phyloP scores from a whole-genome alignment of 2,329 filamentous ascomycete genomes.

The Cryphonectria japonica region DNA sequence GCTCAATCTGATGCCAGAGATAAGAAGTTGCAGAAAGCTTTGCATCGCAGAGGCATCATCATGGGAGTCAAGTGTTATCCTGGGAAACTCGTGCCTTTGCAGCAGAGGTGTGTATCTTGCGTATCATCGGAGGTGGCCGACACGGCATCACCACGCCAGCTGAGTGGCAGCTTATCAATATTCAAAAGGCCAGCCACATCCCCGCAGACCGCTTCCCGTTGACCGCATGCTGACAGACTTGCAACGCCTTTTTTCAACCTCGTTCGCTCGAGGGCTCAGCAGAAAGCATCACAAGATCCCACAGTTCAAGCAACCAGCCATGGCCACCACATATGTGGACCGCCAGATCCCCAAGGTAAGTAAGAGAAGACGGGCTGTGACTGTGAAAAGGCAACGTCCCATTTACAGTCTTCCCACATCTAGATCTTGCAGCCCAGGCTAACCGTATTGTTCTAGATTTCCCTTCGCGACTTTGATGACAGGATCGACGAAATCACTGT shows the following conservation, averaged over 20 bases:
- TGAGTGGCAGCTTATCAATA: slow-evolving; percentile 23
- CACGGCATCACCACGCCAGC: not conserved
- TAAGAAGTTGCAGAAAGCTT: not conserved
- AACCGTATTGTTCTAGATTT: slow-evolving; percentile 47
- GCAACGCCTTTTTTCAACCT: not conserved
- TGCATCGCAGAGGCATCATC: not conserved
- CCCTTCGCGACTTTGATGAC: slow-evolving; percentile 55
- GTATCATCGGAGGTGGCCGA: slow-evolving; percentile 28
- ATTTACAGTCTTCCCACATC: not conserved
- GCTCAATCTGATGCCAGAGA: not conserved
- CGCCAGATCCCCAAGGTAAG: slow-evolving; percentile 29
- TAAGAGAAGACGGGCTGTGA: not conserved
- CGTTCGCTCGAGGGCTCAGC: too few relatives aligned
- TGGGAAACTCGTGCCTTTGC: not conserved
- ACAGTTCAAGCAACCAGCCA: not conserved
- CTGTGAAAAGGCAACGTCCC: not conserved
- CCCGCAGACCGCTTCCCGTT: not conserved
- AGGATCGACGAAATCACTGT: slow-evolving; percentile 58
- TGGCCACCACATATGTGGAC: slow-evolving; percentile 28
- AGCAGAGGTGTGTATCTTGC: not conserved
- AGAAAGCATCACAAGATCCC: not conserved
- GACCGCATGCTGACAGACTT: not conserved
- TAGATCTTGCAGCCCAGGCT: not conserved
- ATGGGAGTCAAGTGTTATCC: not conserved
- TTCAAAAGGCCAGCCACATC: slow-evolving; percentile 15